Conservation (phyloP, 2,329 filamentous ascomycete genomes). For the Paecilomyces sp. region DNA sequence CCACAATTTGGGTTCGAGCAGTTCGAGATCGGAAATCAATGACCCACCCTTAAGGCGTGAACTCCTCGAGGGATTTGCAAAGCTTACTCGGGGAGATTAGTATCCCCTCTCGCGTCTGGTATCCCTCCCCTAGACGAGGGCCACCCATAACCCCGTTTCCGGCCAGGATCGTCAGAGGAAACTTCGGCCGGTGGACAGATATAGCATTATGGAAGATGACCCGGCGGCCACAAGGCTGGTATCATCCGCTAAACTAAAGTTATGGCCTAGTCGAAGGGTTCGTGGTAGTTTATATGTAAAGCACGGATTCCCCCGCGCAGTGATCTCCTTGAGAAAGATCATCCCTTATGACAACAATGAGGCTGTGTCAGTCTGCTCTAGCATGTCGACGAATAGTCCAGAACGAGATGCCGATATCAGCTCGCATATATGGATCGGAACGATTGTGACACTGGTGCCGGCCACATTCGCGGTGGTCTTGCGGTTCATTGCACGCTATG, state of each 20-base stretch:
- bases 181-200: not conserved
- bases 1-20: not conserved
- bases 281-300: not conserved
- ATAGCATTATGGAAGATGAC: not conserved
- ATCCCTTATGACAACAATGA: not conserved
- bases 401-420: not conserved
- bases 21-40: not conserved
- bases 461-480: conserved; percentile 15
- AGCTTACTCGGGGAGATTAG: too few species aligned
- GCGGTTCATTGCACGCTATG: conserved; percentile 14
- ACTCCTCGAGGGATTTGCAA: not conserved
- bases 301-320: not conserved
- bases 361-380: not conserved
- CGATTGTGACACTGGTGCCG: conserved; percentile 15
- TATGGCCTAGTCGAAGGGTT: not conserved
- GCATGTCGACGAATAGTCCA: not conserved
- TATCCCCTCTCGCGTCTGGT: too few species aligned
- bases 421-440: conserved; percentile 16
- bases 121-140: not conserved
- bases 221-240: not conserved
- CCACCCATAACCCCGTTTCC: not conserved
- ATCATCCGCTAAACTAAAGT: not conserved
- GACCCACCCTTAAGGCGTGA: not conserved
- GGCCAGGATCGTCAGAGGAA: not conserved
- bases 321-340: not conserved